Conservation (phyloP, 495 filamentous ascomycete genomes). For the Chaetomium tenue region DNA sequence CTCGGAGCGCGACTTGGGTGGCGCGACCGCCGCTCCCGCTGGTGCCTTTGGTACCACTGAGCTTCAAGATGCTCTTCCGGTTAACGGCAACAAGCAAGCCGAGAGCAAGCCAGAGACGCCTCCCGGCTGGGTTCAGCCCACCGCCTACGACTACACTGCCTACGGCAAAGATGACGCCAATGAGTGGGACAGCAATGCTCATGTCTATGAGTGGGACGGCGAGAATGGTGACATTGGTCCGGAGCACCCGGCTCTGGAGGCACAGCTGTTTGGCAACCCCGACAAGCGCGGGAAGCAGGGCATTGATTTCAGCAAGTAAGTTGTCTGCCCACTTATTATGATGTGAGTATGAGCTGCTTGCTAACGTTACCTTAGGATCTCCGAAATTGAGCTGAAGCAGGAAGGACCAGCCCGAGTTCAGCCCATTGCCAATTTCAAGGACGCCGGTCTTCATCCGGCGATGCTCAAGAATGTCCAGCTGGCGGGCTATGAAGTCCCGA, state of each 20-base stretch:
- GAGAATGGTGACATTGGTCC: conserved; percentile 86
- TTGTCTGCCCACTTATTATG: conserved; percentile 8
- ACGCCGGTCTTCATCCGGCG: conserved; percentile 80
- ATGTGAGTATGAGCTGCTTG: neutral
- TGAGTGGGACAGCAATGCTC: conserved; percentile 49
- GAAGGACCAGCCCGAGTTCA: conserved; percentile 55
- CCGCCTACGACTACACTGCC: conserved; percentile 51
- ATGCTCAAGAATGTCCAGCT: conserved; percentile 76
- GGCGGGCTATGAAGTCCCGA: conserved; percentile 62
- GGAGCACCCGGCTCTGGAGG: conserved; percentile 62
- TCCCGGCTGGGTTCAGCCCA: conserved; percentile 54
- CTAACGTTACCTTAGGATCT: conserved; percentile 47
- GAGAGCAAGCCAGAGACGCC: neutral
- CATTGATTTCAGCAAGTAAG: conserved; percentile 51
- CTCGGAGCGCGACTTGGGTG: neutral
- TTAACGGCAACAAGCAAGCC: neutral
- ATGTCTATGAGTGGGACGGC: conserved; percentile 78
- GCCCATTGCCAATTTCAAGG: conserved; percentile 62
- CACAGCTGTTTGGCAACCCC: conserved; percentile 63
- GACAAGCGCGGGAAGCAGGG: conserved; percentile 39
- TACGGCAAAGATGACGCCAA: conserved; percentile 36
- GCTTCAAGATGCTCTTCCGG: conserved; percentile 26
- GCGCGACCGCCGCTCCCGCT: neutral
- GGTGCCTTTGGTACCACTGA: conserved; percentile 25
- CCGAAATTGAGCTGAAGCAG: conserved; percentile 56